Conservation (phyloP, 1,139 yeast genomes). For the Debaryomycetaceae sp. region DNA sequence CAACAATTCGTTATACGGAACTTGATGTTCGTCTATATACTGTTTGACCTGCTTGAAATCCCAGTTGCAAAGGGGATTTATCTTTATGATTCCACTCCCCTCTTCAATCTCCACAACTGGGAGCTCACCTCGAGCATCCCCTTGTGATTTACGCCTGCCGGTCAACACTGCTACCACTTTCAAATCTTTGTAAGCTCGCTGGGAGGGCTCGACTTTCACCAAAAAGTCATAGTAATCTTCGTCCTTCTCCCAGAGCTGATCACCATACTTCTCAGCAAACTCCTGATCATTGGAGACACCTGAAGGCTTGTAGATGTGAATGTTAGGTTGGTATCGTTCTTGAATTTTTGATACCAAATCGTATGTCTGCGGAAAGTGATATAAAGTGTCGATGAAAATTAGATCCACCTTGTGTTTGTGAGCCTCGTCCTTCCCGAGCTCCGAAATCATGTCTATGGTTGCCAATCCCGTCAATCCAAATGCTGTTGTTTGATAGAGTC, state of each 20-base stretch:
- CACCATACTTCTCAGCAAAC: constrained; percentile 68
- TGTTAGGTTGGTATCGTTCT: constrained; percentile 48
- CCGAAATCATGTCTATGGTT: constrained; percentile 79
- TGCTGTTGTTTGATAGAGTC: constrained; percentile 86
- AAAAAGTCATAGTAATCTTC: constrained; percentile 80
- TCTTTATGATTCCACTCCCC: constrained; percentile 67
- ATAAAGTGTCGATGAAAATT: constrained; percentile 84
- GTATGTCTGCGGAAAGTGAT: constrained; percentile 90
- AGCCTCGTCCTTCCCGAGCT: constrained; percentile 25
- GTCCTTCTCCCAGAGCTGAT: constrained; percentile 76
- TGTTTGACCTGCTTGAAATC: constrained; percentile 64
- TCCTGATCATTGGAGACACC: constrained; percentile 57
- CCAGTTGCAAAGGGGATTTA: constrained; percentile 90
- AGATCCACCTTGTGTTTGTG: constrained; percentile 56
- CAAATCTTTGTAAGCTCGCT: constrained; percentile 74
- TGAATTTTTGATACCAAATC: constrained; percentile 64
- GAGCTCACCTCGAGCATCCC: constrained; percentile 73
- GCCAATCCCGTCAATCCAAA: constrained; percentile 92
- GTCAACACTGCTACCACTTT: constrained; percentile 81
- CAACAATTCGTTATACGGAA: constrained; percentile 81
- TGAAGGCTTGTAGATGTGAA: constrained; percentile 66
- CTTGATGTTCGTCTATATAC: constrained; percentile 66
- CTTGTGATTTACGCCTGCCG: constrained; percentile 89
- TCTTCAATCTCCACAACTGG: constrained; percentile 76
- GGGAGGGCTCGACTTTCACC: constrained; percentile 91